Evolutionary conservation across 352 stramenopile genomes (phyloP).

Genomic region (Bremia lactucae): DNA sequence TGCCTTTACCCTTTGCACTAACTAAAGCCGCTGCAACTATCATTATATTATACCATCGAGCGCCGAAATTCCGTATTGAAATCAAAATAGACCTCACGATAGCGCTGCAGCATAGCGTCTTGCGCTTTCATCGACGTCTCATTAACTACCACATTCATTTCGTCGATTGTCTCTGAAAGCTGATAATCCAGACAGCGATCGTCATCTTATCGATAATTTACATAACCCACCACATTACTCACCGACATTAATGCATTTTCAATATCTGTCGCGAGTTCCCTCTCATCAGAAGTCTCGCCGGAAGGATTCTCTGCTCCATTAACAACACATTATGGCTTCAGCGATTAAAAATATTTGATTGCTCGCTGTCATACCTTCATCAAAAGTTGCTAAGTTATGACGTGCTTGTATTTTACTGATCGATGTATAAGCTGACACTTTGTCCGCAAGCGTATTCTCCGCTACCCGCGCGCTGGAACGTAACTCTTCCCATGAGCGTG

Average conservation of each 20-base stretch:
- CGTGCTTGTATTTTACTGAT: slow-evolving; percentile 44
- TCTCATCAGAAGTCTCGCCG: slow-evolving; percentile 42
- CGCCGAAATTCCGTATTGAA: slow-evolving; percentile 91
- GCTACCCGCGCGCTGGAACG: slow-evolving; percentile 48
- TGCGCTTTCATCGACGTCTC: slow-evolving; percentile 67
- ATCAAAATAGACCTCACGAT: slow-evolving; percentile 94
- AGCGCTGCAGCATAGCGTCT: slow-evolving; percentile 88
- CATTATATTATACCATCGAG: slow-evolving; percentile 52
- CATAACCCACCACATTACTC: slow-evolving; percentile 4
- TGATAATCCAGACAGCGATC: no score
- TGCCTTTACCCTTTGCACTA: no score
- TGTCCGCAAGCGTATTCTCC: slow-evolving; percentile 76
- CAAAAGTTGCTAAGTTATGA: slow-evolving; percentile 19
- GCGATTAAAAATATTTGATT: no score
- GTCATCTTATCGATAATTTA: neutral
- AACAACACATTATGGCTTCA: neutral
- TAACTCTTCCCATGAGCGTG: slow-evolving; percentile 71
- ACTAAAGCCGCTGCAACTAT: no score
- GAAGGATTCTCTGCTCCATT: slow-evolving; percentile 49
- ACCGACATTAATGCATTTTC: slow-evolving; percentile 61
- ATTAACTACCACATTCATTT: slow-evolving; percentile 70
- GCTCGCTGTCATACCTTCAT: slow-evolving; percentile 38
- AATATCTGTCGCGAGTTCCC: slow-evolving; percentile 60
- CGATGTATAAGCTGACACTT: slow-evolving; percentile 57
- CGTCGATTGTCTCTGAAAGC: slow-evolving; percentile 79